phyloP scores from a whole-genome alignment of 1,284 basidiomycete genomes.

The Boletus smithii region DNA sequence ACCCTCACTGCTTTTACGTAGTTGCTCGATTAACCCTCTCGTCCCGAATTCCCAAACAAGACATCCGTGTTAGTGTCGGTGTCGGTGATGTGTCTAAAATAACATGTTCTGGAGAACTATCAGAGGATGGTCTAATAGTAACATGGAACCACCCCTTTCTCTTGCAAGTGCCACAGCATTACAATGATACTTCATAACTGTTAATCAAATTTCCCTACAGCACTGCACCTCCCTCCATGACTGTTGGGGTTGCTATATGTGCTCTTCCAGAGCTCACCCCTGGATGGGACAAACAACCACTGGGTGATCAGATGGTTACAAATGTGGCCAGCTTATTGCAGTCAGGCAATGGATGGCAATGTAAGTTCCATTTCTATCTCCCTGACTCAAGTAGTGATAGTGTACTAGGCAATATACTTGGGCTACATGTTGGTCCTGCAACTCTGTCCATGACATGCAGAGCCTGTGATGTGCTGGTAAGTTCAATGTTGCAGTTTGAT shows the following conservation, averaged over 20 bases:
- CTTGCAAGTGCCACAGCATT: background rate
- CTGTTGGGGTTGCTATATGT: background rate
- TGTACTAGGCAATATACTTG: too few species aligned
- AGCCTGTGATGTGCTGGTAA: too few species aligned
- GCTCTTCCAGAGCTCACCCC: background rate
- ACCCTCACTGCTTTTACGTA: background rate
- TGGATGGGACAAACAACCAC: background rate
- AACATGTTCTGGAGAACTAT: background rate
- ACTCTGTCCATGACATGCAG: too few species aligned
- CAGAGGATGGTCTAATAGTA: background rate
- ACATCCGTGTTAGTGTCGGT: background rate
- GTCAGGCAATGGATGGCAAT: too few species aligned
- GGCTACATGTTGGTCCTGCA: too few species aligned
- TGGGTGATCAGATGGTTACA: too few species aligned
- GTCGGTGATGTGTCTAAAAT: background rate
- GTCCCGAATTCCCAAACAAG: background rate
- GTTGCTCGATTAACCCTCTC: background rate
- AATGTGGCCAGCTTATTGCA: too few species aligned
- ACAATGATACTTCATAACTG: background rate
- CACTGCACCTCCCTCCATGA: background rate
- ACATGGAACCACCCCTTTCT: background rate
- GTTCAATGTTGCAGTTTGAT: too few species aligned
- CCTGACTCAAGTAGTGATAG: too few species aligned
- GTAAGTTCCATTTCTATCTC: too few species aligned
- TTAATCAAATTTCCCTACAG: background rate